Percentiles rank a stretch among this genome's conserved stretches.
Evolutionary conservation across 2,329 filamentous ascomycete genomes (phyloP).

Genomic region (Colletotrichum graminicola): DNA sequence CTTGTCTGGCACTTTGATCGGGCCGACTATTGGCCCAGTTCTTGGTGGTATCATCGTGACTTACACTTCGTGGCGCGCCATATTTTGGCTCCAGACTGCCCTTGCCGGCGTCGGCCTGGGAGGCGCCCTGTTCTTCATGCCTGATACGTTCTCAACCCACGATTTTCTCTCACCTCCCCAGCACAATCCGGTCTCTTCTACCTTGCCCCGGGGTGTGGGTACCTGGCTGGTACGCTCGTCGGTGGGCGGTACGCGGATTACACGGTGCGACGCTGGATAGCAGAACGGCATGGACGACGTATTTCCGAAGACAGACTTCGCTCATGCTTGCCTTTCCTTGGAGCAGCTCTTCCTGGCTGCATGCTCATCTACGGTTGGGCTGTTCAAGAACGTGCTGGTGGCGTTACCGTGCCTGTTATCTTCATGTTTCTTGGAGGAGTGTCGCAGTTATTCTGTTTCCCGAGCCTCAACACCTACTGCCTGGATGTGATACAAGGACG

Average conservation of each 20-base stretch:
- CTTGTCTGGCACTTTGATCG: slow-evolving; percentile 73
- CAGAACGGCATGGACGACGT: slow-evolving; percentile 64
- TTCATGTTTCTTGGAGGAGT: slow-evolving; percentile 78
- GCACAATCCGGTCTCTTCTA: slow-evolving; percentile 77
- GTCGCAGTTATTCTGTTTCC: slow-evolving; percentile 77
- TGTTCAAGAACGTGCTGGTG: slow-evolving; percentile 39
- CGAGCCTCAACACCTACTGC: slow-evolving; percentile 72
- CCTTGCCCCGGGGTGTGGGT: slow-evolving; percentile 76
- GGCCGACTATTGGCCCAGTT: slow-evolving; percentile 73
- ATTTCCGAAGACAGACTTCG: slow-evolving; percentile 78
- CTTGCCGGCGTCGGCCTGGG: slow-evolving; percentile 68
- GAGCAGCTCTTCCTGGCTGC: slow-evolving; percentile 69
- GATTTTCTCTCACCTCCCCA: slow-evolving; percentile 73
- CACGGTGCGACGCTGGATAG: slow-evolving; percentile 70
- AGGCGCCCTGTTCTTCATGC: slow-evolving; percentile 70
- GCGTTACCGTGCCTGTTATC: slow-evolving; percentile 68
- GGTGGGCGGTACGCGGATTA: slow-evolving; percentile 77
- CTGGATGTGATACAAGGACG: slow-evolving; percentile 41
- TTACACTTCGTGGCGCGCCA: slow-evolving; percentile 74
- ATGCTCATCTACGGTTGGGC: slow-evolving; percentile 78
- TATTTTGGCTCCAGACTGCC: slow-evolving; percentile 78
- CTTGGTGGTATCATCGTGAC: slow-evolving; percentile 79
- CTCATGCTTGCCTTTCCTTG: slow-evolving; percentile 70
- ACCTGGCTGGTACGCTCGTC: slow-evolving; percentile 74
- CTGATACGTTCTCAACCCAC: slow-evolving; percentile 78